A percentile compares a stretch with the other conserved stretches of the same genome.
Conservation (phyloP, 1,284 basidiomycete species). For the Apiotrichum domesticum region DNA sequence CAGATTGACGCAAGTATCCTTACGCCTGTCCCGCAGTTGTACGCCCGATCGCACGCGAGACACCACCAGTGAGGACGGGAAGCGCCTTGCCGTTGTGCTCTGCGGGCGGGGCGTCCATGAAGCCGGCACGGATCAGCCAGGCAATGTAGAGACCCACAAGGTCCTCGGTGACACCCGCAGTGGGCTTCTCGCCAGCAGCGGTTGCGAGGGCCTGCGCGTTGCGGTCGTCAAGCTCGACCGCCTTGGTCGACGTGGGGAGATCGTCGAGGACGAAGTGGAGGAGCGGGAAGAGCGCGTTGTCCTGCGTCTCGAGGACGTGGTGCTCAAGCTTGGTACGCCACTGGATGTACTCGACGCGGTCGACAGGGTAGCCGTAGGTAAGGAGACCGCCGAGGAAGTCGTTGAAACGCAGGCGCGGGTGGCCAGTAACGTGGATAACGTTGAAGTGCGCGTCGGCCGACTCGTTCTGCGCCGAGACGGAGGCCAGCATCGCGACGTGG, state of each 20-base stretch:
- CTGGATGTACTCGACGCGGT: conserved; percentile 77
- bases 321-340: conserved; percentile 92
- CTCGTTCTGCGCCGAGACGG: conserved; percentile 61
- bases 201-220: conserved; percentile 68
- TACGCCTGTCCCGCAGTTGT: conserved; percentile 37
- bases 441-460: conserved; percentile 50
- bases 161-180: conserved; percentile 67
- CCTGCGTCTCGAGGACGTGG: conserved; percentile 86
- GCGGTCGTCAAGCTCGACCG: conserved; percentile 80
- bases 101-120: conserved; percentile 63
- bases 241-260: conserved; percentile 91
- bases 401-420: conserved; percentile 86
- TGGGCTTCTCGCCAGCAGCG: conserved; percentile 50
- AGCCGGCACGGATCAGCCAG: conserved; percentile 84
- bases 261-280: conserved; percentile 97
- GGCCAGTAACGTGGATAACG: conserved; percentile 83
- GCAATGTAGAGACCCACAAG: conserved; percentile 86
- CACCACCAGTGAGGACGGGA: conserved; percentile 43
- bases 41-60: conserved; percentile 44
- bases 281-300: conserved; percentile 95
- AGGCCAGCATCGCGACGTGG: conserved; percentile 80
- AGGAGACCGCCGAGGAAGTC: conserved; percentile 69
- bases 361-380: conserved; percentile 73
- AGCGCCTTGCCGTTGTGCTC: conserved; percentile 29
- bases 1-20: neutral